These are phyloP conservation scores for Fusarium sororula DNA, from an alignment of 2,329 filamentous ascomycete genomes.

Conservation along the genomic window DNA sequence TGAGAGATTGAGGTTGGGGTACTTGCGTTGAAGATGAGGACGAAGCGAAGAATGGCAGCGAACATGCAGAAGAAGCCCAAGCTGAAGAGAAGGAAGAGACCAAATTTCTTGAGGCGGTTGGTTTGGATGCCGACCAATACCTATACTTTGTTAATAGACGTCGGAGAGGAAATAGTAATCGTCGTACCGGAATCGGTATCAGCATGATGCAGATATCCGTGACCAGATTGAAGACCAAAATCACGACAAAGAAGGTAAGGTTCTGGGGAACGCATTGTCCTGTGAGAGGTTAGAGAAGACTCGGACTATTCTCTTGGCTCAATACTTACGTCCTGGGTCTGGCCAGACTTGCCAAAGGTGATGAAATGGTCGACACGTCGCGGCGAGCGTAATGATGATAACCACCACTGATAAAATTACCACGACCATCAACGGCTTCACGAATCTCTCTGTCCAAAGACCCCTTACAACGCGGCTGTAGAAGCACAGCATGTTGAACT, in stretches of 20 bases:
- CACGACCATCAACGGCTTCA: conserved; percentile 47
- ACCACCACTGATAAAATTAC: conserved; percentile 40
- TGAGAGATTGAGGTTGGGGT: background rate
- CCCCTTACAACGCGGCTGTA: conserved; percentile 49
- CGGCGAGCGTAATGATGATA: conserved; percentile 40
- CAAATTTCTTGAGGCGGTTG: conserved; percentile 42
- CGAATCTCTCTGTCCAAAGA: conserved; percentile 48
- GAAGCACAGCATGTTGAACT: conserved; percentile 54
- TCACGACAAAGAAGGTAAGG: conserved; percentile 43
- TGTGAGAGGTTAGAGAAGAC: background rate
- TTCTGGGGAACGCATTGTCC: conserved; percentile 47
- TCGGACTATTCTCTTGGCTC: accelerated
- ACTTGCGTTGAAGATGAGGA: conserved; percentile 45
- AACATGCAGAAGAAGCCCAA: conserved; percentile 48
- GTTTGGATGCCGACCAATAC: conserved; percentile 44
- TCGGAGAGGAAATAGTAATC: accelerated
- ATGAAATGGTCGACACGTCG: conserved; percentile 48
- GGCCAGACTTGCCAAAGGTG: conserved; percentile 49
- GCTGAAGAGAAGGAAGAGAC: conserved; percentile 46
- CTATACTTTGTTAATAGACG: background rate
- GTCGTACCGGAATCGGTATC: conserved; percentile 46
- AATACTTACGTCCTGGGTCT: conserved; percentile 48
- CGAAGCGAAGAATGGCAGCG: conserved; percentile 39
- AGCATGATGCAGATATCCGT: conserved; percentile 49
- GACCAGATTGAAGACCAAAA: conserved; percentile 46